Evolutionary conservation across 2,329 filamentous ascomycete species (phyloP).

Genomic region (Calycina marina): DNA sequence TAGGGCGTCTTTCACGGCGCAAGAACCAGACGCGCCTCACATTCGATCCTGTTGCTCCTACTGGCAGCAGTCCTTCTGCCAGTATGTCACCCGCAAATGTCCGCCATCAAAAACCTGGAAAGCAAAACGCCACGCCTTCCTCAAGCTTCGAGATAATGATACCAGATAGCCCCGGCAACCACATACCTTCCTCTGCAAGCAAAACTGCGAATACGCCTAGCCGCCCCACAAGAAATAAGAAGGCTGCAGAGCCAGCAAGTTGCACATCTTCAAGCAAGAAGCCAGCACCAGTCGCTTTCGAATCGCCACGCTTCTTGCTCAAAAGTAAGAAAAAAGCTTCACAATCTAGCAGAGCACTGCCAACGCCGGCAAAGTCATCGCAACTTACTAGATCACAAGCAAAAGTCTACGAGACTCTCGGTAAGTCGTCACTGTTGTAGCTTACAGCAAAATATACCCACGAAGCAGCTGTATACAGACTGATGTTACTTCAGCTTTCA

Average conservation of each 20-base stretch:
- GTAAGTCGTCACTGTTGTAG: not conserved
- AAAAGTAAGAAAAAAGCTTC: no score
- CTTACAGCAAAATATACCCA: not conserved
- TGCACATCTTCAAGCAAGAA: no score
- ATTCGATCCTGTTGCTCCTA: slow-evolving; percentile 12
- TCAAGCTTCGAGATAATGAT: slow-evolving; percentile 2
- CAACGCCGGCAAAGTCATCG: not conserved
- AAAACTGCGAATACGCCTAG: not conserved
- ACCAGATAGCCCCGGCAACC: slow-evolving; percentile 5
- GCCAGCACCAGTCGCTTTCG: no score
- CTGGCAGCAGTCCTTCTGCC: slow-evolving; percentile 1
- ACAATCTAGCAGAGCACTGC: slow-evolving; percentile 2
- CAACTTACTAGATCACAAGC: slow-evolving; percentile 1
- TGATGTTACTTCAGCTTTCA: no score
- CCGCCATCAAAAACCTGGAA: slow-evolving; percentile 10
- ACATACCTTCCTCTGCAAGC: slow-evolving; percentile 4
- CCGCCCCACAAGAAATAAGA: no score
- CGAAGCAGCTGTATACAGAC: not conserved
- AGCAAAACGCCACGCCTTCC: slow-evolving; percentile 2
- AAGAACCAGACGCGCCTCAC: slow-evolving; percentile 19
- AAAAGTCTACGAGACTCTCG: no score
- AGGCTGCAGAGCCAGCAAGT: no score
- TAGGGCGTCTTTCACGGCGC: slow-evolving; percentile 8
- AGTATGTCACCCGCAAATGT: slow-evolving; percentile 14
- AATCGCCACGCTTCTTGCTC: no score